phyloP scores from a whole-genome alignment of 768 basidiomycete species.

The Amanita polypyramis region DNA sequence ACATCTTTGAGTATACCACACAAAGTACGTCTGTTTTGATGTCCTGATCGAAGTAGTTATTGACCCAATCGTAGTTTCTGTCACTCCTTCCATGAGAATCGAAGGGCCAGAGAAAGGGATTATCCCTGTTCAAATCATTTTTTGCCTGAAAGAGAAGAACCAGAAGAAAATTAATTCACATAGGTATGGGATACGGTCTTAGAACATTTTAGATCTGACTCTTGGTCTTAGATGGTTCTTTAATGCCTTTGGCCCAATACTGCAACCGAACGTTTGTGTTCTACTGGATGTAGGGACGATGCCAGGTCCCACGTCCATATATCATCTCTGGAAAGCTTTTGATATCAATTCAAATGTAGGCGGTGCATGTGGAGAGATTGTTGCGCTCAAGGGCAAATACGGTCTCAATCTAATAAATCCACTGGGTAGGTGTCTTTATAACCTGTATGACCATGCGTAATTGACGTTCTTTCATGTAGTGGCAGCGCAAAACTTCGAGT shows the following conservation, averaged over 20 bases:
- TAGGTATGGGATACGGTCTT: not conserved
- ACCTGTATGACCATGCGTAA: not conserved
- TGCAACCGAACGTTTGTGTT: constrained; percentile 89
- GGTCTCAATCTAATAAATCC: constrained; percentile 76
- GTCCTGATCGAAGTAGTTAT: not conserved
- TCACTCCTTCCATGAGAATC: constrained; percentile 73
- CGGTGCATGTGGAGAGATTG: constrained; percentile 94
- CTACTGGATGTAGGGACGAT: constrained; percentile 76
- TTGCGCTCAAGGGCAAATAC: constrained; percentile 81
- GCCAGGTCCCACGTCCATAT: constrained; percentile 83
- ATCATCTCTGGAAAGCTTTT: constrained; percentile 93
- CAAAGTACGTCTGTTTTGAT: constrained; percentile 43
- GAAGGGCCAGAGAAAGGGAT: constrained; percentile 70
- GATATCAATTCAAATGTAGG: constrained; percentile 87
- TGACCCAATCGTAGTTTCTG: constrained; percentile 44
- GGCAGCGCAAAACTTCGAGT: constrained; percentile 90
- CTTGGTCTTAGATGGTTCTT: constrained; percentile 69
- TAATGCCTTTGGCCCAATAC: constrained; percentile 74
- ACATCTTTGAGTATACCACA: constrained; percentile 91
- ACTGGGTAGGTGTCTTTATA: constrained; percentile 23
- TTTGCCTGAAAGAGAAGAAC: constrained; percentile 88
- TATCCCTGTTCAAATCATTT: constrained; percentile 87
- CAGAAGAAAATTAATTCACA: constrained; percentile 96
- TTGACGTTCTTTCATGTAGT: constrained; percentile 24
- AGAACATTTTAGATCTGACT: no score